Conservation (phyloP, 768 basidiomycete genomes). For the Pleurotus citrinopileatus region DNA sequence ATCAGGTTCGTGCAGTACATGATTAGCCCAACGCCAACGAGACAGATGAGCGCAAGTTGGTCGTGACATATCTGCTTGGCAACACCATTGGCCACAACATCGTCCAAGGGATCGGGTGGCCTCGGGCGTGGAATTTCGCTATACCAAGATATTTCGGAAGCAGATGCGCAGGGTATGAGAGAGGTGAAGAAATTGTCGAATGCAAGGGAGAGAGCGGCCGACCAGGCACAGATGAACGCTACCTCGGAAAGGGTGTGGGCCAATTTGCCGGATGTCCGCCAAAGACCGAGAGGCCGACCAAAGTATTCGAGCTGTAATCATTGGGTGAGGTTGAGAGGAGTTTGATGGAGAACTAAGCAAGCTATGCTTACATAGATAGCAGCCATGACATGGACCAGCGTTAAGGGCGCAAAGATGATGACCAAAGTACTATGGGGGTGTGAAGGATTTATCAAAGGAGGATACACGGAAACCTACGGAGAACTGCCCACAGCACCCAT, state of each 20-base stretch:
- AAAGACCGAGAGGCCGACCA: conserved; percentile 86
- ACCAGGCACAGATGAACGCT: conserved; percentile 92
- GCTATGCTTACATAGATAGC: conserved; percentile 72
- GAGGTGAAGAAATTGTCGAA: conserved; percentile 95
- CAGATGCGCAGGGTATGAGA: conserved; percentile 69
- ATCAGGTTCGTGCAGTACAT: conserved; percentile 84
- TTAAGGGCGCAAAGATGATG: conserved; percentile 82
- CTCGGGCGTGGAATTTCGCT: conserved; percentile 57
- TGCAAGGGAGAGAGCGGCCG: conserved; percentile 79
- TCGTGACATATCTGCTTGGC: conserved; percentile 67
- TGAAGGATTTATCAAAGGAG: neutral
- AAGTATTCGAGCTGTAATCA: conserved; percentile 89
- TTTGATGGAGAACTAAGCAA: conserved; percentile 1
- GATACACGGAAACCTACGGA: conserved; percentile 45
- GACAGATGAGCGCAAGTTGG: conserved; percentile 74
- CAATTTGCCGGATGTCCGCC: conserved; percentile 85
- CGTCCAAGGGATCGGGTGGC: conserved; percentile 31
- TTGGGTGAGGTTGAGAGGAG: conserved; percentile 9
- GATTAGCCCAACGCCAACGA: conserved; percentile 74
- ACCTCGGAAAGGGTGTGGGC: conserved; percentile 87
- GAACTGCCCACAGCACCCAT: conserved; percentile 82
- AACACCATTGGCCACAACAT: conserved; percentile 34
- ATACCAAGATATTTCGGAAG: conserved; percentile 68
- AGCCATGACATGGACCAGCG: conserved; percentile 80
- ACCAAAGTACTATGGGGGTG: conserved; percentile 69